Base-by-base conservation (phyloP, 352 stramenopile species). In the Phytophthora colocasiae region DNA sequence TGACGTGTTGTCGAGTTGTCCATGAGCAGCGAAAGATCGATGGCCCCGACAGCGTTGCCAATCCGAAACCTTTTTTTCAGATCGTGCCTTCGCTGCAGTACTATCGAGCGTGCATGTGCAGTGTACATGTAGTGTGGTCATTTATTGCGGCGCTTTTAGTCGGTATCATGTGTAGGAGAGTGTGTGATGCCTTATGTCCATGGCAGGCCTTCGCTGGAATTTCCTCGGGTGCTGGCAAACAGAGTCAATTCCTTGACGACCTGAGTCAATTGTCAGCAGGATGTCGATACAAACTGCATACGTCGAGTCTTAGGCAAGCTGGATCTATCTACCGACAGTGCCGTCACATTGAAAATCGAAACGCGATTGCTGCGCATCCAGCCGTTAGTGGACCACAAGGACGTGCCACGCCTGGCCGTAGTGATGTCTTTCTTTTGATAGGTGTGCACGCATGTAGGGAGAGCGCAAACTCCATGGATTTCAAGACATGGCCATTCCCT, bases 331-430 rank as follows among this genome's bases (percentile, higher is more conserved):
- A 34, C 29, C 29, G 10, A 51, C 45, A 36, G 27, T 1, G n/a
- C 31, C 9, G 17, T 55, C 31, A 32, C 22, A 32, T 43, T 15
- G 31, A 43, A 55, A 55, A 19, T 41, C 10, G 31, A 39, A 41
- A 19, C 31, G 31, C 34, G 59, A 58, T 56, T 59, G 50, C 59
- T 53, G 26, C 12, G 19, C 36, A 22, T 48, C 26, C 60, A 68
- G 43, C 32, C 34, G 50, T 17, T 49, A 27, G 39, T 24, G 26
- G n/a, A 36, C 36, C 34, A 50, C 56, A 27, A 58, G 8, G 39
- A 8, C 9, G 17, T 57, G 31, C 44, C 45, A 56, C 43, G 32
- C 29, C 44, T 64, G 45, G 45, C n/a, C 31, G n/a, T 36, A 9
- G 31, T 11, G 24, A 12, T 36, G 58, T 34, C 10, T 6, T 43